Percentiles rank a stretch among this genome's conserved stretches.
These are phyloP conservation scores for Cyberlindnera mrakii DNA, from an alignment of 805 yeast genomes.

Conservation along the genomic window DNA sequence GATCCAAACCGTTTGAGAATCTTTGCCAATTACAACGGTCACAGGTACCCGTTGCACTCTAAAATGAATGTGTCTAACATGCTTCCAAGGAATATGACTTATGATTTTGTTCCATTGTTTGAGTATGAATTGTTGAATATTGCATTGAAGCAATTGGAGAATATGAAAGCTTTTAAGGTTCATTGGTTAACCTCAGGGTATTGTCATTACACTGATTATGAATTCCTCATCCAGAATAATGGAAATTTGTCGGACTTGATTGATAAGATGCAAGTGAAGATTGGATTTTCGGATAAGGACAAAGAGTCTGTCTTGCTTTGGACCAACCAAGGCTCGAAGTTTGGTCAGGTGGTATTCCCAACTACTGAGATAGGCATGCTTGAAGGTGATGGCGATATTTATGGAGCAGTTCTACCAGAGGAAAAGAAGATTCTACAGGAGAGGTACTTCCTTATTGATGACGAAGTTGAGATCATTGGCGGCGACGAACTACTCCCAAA, in stretches of 20 bases:
- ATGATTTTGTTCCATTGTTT: constrained; percentile 38
- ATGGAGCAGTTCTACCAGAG: constrained; percentile 43
- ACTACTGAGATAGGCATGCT: constrained; percentile 34
- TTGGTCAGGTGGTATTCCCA: constrained; percentile 29
- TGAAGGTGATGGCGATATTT: constrained; percentile 32
- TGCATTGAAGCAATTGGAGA: constrained; percentile 71
- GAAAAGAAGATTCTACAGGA: constrained; percentile 13
- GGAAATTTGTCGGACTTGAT: constrained; percentile 52
- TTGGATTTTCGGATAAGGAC: constrained; percentile 43
- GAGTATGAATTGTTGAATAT: constrained; percentile 76
- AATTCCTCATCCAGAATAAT: constrained; percentile 60
- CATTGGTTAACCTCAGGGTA: constrained; percentile 72
- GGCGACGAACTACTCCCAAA: constrained; percentile 24
- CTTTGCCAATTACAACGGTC: constrained; percentile 57
- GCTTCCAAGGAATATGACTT: constrained; percentile 26
- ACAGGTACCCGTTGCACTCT: constrained; percentile 41
- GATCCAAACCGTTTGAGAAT: constrained; percentile 61
- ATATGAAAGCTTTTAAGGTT: constrained; percentile 57
- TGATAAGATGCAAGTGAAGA: constrained; percentile 48
- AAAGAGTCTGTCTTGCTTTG: constrained; percentile 48
- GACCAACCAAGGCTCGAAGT: constrained; percentile 37
- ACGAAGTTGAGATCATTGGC: not conserved
- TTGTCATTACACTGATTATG: constrained; percentile 61
- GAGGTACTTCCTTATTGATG: constrained; percentile 17
- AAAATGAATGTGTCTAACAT: constrained; percentile 27